Evolutionary conservation across 31 red algal species (phyloP).

Genomic region (Endocladia muricata): DNA sequence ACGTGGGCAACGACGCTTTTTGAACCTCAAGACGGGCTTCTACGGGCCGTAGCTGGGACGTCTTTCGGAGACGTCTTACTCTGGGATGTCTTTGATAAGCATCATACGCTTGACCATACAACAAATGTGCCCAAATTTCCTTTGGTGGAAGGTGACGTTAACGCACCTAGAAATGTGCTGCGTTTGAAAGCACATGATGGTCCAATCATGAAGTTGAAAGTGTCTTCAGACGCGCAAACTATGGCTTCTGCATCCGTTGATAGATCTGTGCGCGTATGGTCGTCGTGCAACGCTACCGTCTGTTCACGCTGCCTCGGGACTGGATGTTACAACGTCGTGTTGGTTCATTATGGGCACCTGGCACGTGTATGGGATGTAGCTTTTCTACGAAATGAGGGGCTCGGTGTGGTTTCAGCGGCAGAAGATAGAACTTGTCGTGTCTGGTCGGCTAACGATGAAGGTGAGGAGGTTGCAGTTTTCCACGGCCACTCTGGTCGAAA

Average conservation of each 20-base stretch:
- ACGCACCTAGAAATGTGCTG: background rate
- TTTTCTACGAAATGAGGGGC: background rate
- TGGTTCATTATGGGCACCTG: conserved; percentile 24
- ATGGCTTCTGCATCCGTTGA: conserved; percentile 30
- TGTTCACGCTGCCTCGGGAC: background rate
- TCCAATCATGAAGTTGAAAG: conserved; percentile 17
- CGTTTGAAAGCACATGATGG: conserved; percentile 23
- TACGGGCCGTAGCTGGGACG: conserved; percentile 5
- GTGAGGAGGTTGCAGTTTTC: background rate
- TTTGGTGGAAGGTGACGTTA: background rate
- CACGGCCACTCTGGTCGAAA: conserved; percentile 25
- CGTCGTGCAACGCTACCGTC: no score
- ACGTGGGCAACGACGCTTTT: conserved; percentile 18
- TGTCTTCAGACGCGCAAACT: background rate
- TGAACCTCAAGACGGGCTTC: background rate
- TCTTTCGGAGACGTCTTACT: conserved; percentile 27
- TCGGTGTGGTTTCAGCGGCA: conserved; percentile 5
- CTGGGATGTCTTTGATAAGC: conserved; percentile 1
- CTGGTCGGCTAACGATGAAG: background rate
- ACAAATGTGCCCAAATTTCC: background rate
- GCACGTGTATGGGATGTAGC: conserved; percentile 48
- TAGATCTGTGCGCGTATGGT: conserved; percentile 24
- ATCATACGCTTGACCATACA: no score
- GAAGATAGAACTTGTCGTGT: conserved; percentile 34
- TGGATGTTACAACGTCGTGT: background rate